phyloP scores from a whole-genome alignment of 2,329 filamentous ascomycete species.

The Xylaria hypoxylon region DNA sequence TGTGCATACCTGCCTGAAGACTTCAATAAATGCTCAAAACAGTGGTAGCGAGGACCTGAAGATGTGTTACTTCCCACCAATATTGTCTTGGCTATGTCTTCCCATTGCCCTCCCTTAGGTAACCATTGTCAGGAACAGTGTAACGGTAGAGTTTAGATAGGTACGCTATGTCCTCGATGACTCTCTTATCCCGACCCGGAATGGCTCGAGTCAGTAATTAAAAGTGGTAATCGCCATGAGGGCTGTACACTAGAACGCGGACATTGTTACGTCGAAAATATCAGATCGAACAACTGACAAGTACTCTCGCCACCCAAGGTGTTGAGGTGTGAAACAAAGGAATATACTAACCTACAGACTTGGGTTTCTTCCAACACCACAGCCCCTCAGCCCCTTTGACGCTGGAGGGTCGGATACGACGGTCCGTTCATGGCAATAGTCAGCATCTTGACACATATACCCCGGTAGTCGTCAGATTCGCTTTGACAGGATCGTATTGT shows the following conservation, averaged over 20 bases:
- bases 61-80: background rate
- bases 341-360: no score
- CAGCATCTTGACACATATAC: no score
- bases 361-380: background rate
- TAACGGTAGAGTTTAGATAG: background rate
- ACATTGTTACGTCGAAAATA: background rate
- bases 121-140: background rate
- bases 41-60: background rate
- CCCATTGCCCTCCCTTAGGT: no score
- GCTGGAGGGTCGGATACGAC: no score
- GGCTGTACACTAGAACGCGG: background rate
- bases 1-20: background rate
- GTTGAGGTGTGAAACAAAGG: slow-evolving; percentile 4
- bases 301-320: background rate
- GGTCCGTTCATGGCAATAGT: no score
- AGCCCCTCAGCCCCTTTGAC: no score
- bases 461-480: background rate
- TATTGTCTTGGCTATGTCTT: slow-evolving; percentile 3
- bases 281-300: background rate
- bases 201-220: background rate
- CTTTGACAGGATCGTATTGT: background rate
- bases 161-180: no score
- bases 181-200: background rate
- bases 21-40: background rate
- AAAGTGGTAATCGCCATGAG: background rate